phyloP scores from a whole-genome alignment of 164 flowering plant genomes.

The Buxus sempervirens region DNA sequence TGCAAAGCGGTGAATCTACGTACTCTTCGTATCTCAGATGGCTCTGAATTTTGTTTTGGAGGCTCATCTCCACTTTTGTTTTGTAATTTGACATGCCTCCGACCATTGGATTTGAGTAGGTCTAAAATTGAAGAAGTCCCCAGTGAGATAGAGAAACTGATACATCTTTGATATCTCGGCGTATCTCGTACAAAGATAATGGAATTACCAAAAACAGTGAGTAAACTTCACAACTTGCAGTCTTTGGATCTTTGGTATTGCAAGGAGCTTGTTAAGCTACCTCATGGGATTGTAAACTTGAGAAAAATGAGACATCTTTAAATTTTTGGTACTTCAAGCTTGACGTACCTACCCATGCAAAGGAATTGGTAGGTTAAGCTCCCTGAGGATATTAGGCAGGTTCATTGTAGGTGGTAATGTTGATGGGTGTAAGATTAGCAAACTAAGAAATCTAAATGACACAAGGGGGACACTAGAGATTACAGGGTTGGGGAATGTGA shows the following conservation, averaged over 20 bases:
- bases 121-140: not conserved
- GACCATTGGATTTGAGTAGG: not conserved
- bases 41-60: not conserved
- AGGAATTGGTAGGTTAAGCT: not conserved
- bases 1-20: not conserved
- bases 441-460: too few relatives aligned
- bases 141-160: not conserved
- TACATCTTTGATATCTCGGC: not conserved
- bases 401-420: not conserved
- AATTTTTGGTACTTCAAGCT: not conserved
- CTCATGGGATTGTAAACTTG: not conserved
- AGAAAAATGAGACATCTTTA: constrained; percentile 6
- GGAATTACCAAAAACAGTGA: not conserved
- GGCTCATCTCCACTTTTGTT: not conserved
- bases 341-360: not conserved
- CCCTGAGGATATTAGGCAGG: not conserved
- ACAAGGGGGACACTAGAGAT: too few relatives aligned
- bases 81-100: not conserved
- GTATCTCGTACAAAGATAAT: not conserved
- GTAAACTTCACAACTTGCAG: not conserved
- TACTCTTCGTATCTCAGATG: not conserved
- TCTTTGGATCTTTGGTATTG: not conserved
- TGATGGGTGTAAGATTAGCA: not conserved
- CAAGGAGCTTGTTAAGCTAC: not conserved
- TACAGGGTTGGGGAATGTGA: too few relatives aligned